Evolutionary conservation across 2,329 filamentous ascomycete species (phyloP).

Genomic region (Aspergillus glaucus): DNA sequence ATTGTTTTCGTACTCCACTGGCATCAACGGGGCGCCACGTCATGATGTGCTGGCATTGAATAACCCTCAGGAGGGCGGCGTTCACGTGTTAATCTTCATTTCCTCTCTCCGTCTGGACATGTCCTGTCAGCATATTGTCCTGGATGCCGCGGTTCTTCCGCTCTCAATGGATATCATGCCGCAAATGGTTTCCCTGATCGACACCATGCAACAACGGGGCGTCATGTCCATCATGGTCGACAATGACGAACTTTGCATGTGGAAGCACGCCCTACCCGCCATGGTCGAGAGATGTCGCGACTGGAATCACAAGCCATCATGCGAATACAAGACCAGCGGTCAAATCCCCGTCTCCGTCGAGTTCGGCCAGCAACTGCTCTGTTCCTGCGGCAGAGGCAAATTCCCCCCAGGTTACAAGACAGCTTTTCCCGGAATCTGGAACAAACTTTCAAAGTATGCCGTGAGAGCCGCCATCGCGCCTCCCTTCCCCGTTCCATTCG

Average conservation of each 20-base stretch:
- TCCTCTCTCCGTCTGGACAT: background rate
- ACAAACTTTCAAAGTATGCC: too few species aligned
- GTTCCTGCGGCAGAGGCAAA: too few species aligned
- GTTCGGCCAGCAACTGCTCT: too few species aligned
- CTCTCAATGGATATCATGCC: background rate
- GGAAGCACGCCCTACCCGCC: background rate
- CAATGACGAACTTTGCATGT: background rate
- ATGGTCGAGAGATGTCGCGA: background rate
- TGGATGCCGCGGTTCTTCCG: background rate
- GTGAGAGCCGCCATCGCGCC: background rate
- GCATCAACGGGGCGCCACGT: background rate
- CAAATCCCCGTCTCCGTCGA: too few species aligned
- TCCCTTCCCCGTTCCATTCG: too few species aligned
- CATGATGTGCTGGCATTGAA: background rate
- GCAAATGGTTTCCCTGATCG: background rate
- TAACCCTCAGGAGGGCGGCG: background rate
- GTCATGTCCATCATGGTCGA: background rate
- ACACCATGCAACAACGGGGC: background rate
- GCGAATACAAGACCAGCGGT: too few species aligned
- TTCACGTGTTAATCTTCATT: constrained; percentile 2
- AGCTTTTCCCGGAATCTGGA: too few species aligned
- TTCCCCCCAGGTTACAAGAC: too few species aligned
- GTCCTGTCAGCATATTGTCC: background rate
- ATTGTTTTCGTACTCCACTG: background rate
- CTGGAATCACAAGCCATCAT: too few species aligned